phyloP scores from a whole-genome alignment of 179 eudicot genomes.

The Gypsophila paniculata region DNA sequence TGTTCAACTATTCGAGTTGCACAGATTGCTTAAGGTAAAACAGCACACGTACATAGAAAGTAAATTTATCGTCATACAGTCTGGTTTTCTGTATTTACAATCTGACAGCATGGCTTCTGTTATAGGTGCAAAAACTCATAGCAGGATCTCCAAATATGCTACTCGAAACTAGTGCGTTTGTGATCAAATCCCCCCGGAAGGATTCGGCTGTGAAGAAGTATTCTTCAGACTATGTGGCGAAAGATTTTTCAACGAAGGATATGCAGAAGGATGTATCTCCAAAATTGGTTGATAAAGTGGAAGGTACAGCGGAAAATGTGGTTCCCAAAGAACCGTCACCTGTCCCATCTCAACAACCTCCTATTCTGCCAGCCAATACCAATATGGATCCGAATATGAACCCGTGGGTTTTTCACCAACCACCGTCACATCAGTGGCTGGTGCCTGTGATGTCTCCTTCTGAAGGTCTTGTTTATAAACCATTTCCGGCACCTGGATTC shows the following conservation, averaged over 20 bases:
- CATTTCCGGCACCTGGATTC: slow-evolving; percentile 62
- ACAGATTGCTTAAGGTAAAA: slow-evolving; percentile 78
- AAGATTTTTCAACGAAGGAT: slow-evolving; percentile 30
- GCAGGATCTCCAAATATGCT: slow-evolving; percentile 74
- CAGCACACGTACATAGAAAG: neutral
- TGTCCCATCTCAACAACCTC: slow-evolving; percentile 40
- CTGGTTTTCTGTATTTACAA: neutral
- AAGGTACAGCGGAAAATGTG: slow-evolving; percentile 66
- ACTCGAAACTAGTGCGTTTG: slow-evolving; percentile 41
- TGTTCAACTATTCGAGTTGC: slow-evolving; percentile 95
- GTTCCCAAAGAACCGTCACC: slow-evolving; percentile 37
- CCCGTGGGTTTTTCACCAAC: slow-evolving; percentile 53
- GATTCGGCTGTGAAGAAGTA: slow-evolving; percentile 38
- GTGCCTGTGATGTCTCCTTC: slow-evolving; percentile 92
- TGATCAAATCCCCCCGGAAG: slow-evolving; percentile 42
- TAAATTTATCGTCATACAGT: slow-evolving; percentile 10
- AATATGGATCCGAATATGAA: slow-evolving; percentile 34
- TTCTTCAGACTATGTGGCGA: slow-evolving; percentile 43
- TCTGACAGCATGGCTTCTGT: slow-evolving; percentile 11
- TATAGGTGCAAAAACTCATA: slow-evolving; percentile 84
- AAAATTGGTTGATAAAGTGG: slow-evolving; percentile 40
- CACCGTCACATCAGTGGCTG: slow-evolving; percentile 72
- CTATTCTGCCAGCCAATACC: slow-evolving; percentile 34
- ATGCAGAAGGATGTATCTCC: slow-evolving; percentile 40
- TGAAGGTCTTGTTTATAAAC: slow-evolving; percentile 90